Base-by-base conservation (phyloP, 2,329 filamentous ascomycete species). In the Aspergillus ochraceus region DNA sequence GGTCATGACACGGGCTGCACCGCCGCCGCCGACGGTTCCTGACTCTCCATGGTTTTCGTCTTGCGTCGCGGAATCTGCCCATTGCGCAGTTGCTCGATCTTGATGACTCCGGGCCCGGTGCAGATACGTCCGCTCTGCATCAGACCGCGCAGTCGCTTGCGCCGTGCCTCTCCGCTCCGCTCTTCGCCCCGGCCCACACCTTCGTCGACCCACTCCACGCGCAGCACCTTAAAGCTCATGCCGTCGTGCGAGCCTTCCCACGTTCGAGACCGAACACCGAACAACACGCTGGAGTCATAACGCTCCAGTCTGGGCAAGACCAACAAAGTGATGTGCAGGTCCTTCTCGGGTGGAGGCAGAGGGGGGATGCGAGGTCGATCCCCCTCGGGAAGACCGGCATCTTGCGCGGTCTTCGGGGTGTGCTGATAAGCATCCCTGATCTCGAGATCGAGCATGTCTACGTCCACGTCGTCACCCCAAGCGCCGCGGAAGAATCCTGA, bases 401-500 rank as follows among this genome's bases (percentile, higher is more conserved):
- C 66, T 55, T 85, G 84, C 26, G 71, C 70, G 0, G 65, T 64
- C 42, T 70, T 76, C 46, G 71, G 81, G 53, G 75, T 81, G 68
- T 70, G 77, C 64, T 70, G 80, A 66, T 77, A 79, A 45, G 73
- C 72, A 9, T 80, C 80, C 54, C 79, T 80, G 56, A 83, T 80
- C 55, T 82, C 79, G 36, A 82, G 76, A 63, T 84, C 82, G 11
- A 96, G 81, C 76, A 94, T 80, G 12, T 82, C 80, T 1, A 86
- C 81, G 66, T 95, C 90, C 1, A 95, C 85, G 39, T 91, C 89
- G 6, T 92, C 87, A 4, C 87, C 82, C 90, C 93, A 97, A 68
- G 93, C 91, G 36, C 94, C 94, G 47, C 89, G 88, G 66, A 99
- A 90, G 88, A 92, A 98, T 3, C 95, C 95, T 1, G 88, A 88